A percentile compares a stretch with the other conserved stretches of the same genome.
These are phyloP conservation scores for Emmonsiellopsis sp. DNA, from an alignment of 2,329 filamentous ascomycete genomes.

Conservation along the genomic window DNA sequence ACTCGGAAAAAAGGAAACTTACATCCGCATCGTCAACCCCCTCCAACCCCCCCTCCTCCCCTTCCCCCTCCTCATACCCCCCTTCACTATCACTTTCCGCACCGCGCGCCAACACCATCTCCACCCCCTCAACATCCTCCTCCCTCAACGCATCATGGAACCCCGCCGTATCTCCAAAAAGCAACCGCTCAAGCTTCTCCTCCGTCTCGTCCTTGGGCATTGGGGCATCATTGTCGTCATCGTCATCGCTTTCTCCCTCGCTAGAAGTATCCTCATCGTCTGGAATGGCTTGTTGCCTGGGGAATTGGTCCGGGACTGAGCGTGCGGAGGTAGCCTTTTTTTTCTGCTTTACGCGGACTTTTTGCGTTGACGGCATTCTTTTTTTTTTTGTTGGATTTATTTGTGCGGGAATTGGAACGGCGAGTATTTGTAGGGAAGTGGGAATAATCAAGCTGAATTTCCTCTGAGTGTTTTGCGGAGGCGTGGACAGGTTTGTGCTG, in stretches of 20 bases:
- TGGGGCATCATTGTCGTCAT: conserved; percentile 18
- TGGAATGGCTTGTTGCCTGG: conserved; percentile 1
- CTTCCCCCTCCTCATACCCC: conserved; percentile 38
- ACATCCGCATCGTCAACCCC: conserved; percentile 66
- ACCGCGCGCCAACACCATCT: conserved; percentile 25
- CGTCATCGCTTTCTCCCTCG: conserved; percentile 18
- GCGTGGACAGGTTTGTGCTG: not conserved
- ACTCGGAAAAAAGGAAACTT: conserved; percentile 17
- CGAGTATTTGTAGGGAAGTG: too few relatives aligned
- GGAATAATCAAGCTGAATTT: too few relatives aligned
- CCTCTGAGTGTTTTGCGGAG: too few relatives aligned
- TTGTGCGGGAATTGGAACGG: too few relatives aligned
- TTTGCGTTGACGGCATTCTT: not conserved
- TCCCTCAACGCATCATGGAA: conserved; percentile 68
- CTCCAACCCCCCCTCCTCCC: conserved; percentile 46
- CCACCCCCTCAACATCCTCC: conserved; percentile 34
- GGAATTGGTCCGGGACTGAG: too few relatives aligned
- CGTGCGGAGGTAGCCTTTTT: not conserved
- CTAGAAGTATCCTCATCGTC: conserved; percentile 17
- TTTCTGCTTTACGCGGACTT: not conserved
- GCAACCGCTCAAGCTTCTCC: conserved; percentile 74
- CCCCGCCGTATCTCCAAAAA: conserved; percentile 78
- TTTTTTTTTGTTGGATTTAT: not conserved
- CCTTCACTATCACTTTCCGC: conserved; percentile 22
- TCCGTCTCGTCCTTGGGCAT: conserved; percentile 66